These are phyloP conservation scores for Myotisia sp. DNA, from an alignment of 2,329 filamentous ascomycete species.

Conservation along the genomic window DNA sequence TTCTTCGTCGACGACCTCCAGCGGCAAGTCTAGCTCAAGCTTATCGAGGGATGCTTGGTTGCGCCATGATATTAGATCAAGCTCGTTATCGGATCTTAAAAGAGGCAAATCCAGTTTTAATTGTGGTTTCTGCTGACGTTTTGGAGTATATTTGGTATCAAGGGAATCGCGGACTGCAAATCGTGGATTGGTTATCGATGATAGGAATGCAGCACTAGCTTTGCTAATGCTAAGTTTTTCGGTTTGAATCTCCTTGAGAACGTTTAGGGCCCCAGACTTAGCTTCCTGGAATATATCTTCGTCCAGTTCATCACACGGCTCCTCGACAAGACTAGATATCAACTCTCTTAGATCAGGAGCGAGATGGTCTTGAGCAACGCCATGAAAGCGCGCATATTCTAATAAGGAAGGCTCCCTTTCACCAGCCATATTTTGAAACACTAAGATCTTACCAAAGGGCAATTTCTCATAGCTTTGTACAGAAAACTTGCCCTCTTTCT, in stretches of 20 bases:
- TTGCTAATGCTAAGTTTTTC: conserved; percentile 25
- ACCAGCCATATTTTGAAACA: neutral
- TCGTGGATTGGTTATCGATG: conserved; percentile 14
- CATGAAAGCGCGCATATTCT: neutral
- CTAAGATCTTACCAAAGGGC: no score
- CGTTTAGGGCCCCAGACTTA: neutral
- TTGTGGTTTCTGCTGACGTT: conserved; percentile 4
- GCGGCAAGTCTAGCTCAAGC: conserved; percentile 19
- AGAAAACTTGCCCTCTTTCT: no score
- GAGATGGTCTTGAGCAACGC: neutral
- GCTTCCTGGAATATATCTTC: neutral
- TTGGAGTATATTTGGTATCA: neutral
- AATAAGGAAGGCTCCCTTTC: neutral
- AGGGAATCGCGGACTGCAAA: conserved; percentile 5
- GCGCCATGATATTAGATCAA: conserved; percentile 31
- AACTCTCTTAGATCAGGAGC: neutral
- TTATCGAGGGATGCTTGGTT: conserved; percentile 16
- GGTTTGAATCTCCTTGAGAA: neutral
- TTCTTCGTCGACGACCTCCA: conserved; percentile 25
- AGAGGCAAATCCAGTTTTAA: conserved; percentile 30
- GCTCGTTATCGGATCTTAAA: conserved; percentile 31
- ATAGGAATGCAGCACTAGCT: conserved; percentile 19
- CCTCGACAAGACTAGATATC: neutral
- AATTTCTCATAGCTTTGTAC: no score
- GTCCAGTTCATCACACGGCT: neutral